Conservation (phyloP, 306 rosid genomes). For the Dryas octopetala region DNA sequence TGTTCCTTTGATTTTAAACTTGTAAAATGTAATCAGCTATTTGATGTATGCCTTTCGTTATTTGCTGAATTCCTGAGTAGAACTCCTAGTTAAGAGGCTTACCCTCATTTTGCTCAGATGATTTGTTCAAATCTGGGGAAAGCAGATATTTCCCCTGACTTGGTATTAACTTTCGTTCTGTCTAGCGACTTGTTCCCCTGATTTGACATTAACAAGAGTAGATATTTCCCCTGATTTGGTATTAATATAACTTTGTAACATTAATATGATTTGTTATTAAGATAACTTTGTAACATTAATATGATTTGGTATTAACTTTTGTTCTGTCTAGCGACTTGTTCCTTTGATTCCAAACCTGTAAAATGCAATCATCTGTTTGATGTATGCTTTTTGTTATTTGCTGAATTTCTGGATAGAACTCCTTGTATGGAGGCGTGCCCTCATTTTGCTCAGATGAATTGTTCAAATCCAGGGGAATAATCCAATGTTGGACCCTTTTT, state of each 20-base stretch:
- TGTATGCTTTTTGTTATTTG: not conserved
- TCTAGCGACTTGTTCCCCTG: not conserved
- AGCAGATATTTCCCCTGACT: not conserved
- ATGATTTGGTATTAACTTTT: not conserved
- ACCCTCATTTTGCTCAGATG: not conserved
- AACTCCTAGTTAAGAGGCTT: not conserved
- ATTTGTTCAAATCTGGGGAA: not conserved
- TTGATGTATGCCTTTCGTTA: not conserved
- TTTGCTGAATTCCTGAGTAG: not conserved
- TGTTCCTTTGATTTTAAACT: not conserved
- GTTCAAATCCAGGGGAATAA: not conserved
- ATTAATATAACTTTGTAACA: not conserved
- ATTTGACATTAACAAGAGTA: too few relatives aligned
- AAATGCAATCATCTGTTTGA: not conserved
- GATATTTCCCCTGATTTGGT: too few relatives aligned
- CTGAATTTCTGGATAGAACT: not conserved
- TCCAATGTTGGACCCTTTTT: not conserved
- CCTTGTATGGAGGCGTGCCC: not conserved
- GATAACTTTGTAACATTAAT: too few relatives aligned
- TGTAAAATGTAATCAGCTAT: not conserved
- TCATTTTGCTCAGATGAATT: not conserved
- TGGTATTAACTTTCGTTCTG: not conserved
- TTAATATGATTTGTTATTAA: not conserved
- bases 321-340: not conserved
- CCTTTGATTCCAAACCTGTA: not conserved